A percentile compares a stretch with the other conserved stretches of the same genome.
Conservation (phyloP, 1,284 basidiomycete species). For the Erythrobasidium hasegawianum region DNA sequence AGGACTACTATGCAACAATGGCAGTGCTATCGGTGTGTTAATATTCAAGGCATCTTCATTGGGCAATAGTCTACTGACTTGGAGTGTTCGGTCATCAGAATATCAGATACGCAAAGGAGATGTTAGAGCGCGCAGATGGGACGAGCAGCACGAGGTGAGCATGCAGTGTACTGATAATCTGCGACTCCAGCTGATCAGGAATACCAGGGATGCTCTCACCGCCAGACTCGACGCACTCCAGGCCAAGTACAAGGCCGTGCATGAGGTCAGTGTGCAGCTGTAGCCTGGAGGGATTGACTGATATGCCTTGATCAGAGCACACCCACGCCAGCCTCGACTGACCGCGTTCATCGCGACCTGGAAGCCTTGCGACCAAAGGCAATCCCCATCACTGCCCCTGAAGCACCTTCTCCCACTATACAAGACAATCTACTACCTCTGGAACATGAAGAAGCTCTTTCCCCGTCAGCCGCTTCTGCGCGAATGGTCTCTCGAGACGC, state of each 20-base stretch:
- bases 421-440: constrained; percentile 10
- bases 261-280: background rate
- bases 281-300: no score
- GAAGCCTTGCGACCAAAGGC: constrained; percentile 2
- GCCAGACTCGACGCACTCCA: background rate
- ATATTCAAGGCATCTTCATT: no score
- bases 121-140: constrained; percentile 11
- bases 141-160: background rate
- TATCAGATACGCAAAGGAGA: constrained; percentile 14
- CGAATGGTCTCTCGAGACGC: background rate
- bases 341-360: background rate
- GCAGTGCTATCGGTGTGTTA: constrained; percentile 16
- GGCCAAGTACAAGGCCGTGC: background rate
- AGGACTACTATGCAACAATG: constrained; percentile 27
- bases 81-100: constrained; percentile 2
- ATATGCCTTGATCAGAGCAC: background rate
- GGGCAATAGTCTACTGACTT: no score
- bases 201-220: background rate
- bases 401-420: background rate
- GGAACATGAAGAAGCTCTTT: constrained; percentile 6
- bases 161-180: background rate
- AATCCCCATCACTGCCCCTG: background rate
- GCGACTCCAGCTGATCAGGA: background rate
- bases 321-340: background rate
- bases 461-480: background rate